Base-by-base conservation (phyloP, 1,284 basidiomycete genomes). In the Heterobasidion annosum region DNA sequence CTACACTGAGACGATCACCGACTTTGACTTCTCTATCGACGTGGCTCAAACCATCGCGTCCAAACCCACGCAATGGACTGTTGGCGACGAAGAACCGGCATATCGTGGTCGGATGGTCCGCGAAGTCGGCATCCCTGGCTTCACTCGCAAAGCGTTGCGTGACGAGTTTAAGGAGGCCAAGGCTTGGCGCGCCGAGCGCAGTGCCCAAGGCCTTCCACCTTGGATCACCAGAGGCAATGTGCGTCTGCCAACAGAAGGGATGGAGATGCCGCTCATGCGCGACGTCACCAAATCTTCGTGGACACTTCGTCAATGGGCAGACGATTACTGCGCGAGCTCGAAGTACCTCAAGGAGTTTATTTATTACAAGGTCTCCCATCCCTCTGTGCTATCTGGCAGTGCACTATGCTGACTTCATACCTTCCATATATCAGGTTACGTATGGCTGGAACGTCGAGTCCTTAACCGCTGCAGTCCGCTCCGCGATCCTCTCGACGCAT, bases 401-500 rank as follows among this genome's bases (percentile, higher is more conserved):
- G 25, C 25, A 25, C 5, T 5, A 25, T 25, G 25, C 25, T 25
- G 25, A 4, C 25, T 25, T 47, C 15, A 25, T 19, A 44, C 1
- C 25, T 52, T 33, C 2, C 35, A 48, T 48, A 18, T 32, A 12
- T 15, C 57, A 84, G 82, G 68, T 78, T 15, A 67, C 85, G 19
- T 83, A 83, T 64, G 84, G 83, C 7, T 91, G 88, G 88, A 77
- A 89, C 64, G 69, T 82, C 33, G 69, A 72, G 19, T 76, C 75
- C 42, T 67, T 90, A 4, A 72, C 76, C 59, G 62, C 64, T 37
- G 80, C 82, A 35, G 74, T 85, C 40, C 74, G 73, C 54, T 70
- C 72, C 1, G 72, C 77, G 3, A 80, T 87, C 59, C 53, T 61
- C 1, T 70, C 75, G 10, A 75, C 81, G 0, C 73, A 75, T 25